A percentile compares a stretch with the other conserved stretches of the same genome.
phyloP scores from a whole-genome alignment of 2,329 filamentous ascomycete genomes.

The Nothophaeocryptopus gaeumannii region DNA sequence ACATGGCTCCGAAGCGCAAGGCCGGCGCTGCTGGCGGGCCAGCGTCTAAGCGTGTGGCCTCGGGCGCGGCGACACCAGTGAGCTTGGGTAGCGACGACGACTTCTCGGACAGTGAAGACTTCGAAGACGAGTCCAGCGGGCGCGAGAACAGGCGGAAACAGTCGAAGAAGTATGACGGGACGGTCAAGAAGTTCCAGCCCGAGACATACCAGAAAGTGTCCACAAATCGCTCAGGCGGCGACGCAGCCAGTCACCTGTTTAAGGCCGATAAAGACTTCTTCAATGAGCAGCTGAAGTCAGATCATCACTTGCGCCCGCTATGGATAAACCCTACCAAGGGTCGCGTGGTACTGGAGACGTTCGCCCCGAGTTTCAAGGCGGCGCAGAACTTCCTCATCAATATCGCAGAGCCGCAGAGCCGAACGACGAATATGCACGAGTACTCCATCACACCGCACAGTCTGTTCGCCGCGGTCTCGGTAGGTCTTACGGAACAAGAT shows the following conservation, averaged over 20 bases:
- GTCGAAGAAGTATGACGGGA: conserved; percentile 41
- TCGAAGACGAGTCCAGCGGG: conserved; percentile 33
- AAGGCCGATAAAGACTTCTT: conserved; percentile 72
- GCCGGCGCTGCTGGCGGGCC: conserved; percentile 35
- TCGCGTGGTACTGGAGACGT: conserved; percentile 89
- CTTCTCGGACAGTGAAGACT: conserved; percentile 47
- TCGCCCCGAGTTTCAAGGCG: conserved; percentile 79
- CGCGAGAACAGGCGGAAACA: conserved; percentile 20
- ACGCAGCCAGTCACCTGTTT: conserved; percentile 56
- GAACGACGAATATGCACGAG: conserved; percentile 88
- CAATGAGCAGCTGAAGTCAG: conserved; percentile 75
- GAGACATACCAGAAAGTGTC: conserved; percentile 46
- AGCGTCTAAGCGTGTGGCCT: conserved; percentile 39
- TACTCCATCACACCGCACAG: conserved; percentile 90
- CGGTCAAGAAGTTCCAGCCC: conserved; percentile 55
- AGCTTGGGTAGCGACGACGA: conserved; percentile 56
- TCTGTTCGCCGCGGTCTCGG: conserved; percentile 90
- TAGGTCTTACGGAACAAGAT: conserved; percentile 83
- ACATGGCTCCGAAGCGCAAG: conserved; percentile 40
- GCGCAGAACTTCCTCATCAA: conserved; percentile 95
- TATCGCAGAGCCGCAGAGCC: conserved; percentile 87
- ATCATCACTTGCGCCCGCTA: conserved; percentile 83
- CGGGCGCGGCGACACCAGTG: conserved; percentile 42
- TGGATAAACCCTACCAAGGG: conserved; percentile 90
- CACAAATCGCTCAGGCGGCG: conserved; percentile 37